Conservation (phyloP, 805 yeast genomes). For the Kuraishia piskuri region DNA sequence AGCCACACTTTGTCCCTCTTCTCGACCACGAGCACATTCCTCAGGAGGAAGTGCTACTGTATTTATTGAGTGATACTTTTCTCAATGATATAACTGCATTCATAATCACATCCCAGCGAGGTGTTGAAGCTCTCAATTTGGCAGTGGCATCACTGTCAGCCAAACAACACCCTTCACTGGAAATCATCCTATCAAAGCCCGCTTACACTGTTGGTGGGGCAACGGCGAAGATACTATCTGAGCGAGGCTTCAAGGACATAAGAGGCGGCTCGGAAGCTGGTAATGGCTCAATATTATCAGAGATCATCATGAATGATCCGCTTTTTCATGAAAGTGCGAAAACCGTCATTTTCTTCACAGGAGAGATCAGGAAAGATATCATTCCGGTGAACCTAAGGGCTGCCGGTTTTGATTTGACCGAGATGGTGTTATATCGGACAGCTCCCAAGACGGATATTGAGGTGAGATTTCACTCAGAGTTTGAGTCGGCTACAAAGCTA, state of each 20-base stretch:
- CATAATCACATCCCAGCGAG: slow-evolving; percentile 84
- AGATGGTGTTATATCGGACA: slow-evolving; percentile 66
- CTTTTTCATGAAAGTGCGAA: slow-evolving; percentile 15
- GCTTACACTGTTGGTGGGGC: slow-evolving; percentile 92
- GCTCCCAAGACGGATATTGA: slow-evolving; percentile 37
- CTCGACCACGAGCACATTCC: slow-evolving; percentile 55
- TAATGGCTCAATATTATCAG: slow-evolving; percentile 65
- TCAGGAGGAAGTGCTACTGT: slow-evolving; percentile 31
- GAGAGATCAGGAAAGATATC: slow-evolving; percentile 74
- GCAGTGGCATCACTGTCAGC: slow-evolving; percentile 6
- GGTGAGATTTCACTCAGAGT: slow-evolving; percentile 21
- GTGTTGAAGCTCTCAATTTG: slow-evolving; percentile 68
- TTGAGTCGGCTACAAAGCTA: slow-evolving; percentile 5
- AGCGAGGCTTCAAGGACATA: slow-evolving; percentile 59
- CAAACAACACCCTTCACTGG: slow-evolving; percentile 11
- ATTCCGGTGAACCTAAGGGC: slow-evolving; percentile 53
- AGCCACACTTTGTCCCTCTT: slow-evolving; percentile 61
- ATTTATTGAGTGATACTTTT: slow-evolving; percentile 35
- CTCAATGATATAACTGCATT: slow-evolving; percentile 35
- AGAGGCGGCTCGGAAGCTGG: slow-evolving; percentile 76
- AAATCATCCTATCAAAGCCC: slow-evolving; percentile 33
- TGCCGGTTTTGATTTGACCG: slow-evolving; percentile 39
- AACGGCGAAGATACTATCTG: slow-evolving; percentile 49
- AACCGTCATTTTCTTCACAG: slow-evolving; percentile 67
- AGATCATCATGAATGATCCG: slow-evolving; percentile 39